Percentiles rank a stretch among this genome's conserved stretches.
phyloP scores from a whole-genome alignment of 1,139 yeast genomes.

The Sugiyamaella novakii region DNA sequence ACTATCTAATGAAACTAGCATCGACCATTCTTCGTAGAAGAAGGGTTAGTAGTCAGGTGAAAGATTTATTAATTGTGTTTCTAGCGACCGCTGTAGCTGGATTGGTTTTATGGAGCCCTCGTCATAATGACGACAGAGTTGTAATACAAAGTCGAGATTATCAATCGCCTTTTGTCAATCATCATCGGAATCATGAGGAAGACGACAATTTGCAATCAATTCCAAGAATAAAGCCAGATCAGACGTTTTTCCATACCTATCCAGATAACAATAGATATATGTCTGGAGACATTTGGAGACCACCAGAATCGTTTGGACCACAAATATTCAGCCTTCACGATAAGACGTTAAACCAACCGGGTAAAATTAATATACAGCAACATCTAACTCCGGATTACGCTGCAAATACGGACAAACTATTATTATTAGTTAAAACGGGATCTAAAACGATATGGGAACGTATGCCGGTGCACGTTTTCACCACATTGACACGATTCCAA shows the following conservation, averaged over 20 bases:
- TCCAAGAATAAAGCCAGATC: slow-evolving; percentile 22
- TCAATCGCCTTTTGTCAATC: not conserved
- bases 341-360: slow-evolving; percentile 7
- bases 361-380: slow-evolving; percentile 26
- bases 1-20: not conserved
- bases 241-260: slow-evolving; percentile 35
- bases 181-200: not conserved
- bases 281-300: slow-evolving; percentile 39
- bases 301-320: slow-evolving; percentile 32
- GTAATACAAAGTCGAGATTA: not conserved
- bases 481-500: slow-evolving; percentile 40
- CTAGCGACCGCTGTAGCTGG: slow-evolving; percentile 14
- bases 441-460: slow-evolving; percentile 43
- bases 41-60: slow-evolving; percentile 9
- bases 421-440: slow-evolving; percentile 43
- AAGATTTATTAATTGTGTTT: slow-evolving; percentile 15
- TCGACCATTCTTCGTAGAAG: slow-evolving; percentile 11
- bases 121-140: not conserved
- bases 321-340: slow-evolving; percentile 17
- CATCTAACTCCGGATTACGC: slow-evolving; percentile 32
- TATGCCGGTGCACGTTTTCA: slow-evolving; percentile 41
- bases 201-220: not conserved
- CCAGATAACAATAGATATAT: slow-evolving; percentile 37
- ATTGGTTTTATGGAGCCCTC: slow-evolving; percentile 19
- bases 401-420: slow-evolving; percentile 30